Evolutionary conservation across 306 rosid genomes (phyloP), one percentile per base, ranked within the genome.

Genomic region (Oxytropis ochrocephala): DNA sequence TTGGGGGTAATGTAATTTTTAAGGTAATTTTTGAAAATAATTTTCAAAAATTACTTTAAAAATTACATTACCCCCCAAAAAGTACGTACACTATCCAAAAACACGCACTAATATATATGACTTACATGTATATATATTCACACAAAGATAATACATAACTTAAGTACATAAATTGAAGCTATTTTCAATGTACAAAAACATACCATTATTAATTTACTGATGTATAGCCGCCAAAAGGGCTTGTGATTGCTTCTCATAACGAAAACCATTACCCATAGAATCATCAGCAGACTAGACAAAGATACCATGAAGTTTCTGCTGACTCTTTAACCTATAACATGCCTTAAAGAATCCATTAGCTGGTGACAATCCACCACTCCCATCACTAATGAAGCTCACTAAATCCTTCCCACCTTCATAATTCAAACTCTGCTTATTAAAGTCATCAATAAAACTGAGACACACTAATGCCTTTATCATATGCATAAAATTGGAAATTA

Each of bases 271-370:
- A 6, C 48, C 80, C 88, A 48, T 76, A 11, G 98, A 89, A 11
- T 89, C 96, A 81, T 92, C 98, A n/a, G 95, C 96, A 19, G 85
- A 87, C 96, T 91, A 87, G 2, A 89, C 80, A 76, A 92, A 92
- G 66, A 92, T 89, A 0, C 98, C 90, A 78, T 81, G 58, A 21
- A 92, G 95, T 6, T 77, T 64, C 0, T 80, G 59, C 70, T 85
- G 75, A 51, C 42, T 79, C 70, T 46, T 92, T 7, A 92, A 78
- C 69, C n/a, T 69, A 0, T 29, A 24, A 46, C 96, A 92, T 0
- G 96, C 95, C 0, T 36, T 72, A 67, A 87, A 92, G 65, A 92
- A 89, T 2, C 97, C 96, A 43, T 68, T 64, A 1, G 69, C 54
- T 0, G 92, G 92, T 0, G 84, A 30, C 65, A 92, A 72, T 6